A percentile compares a stretch with the other conserved stretches of the same genome.
Conservation (phyloP, 2,329 filamentous ascomycete species). For the Epichloe baconii region DNA sequence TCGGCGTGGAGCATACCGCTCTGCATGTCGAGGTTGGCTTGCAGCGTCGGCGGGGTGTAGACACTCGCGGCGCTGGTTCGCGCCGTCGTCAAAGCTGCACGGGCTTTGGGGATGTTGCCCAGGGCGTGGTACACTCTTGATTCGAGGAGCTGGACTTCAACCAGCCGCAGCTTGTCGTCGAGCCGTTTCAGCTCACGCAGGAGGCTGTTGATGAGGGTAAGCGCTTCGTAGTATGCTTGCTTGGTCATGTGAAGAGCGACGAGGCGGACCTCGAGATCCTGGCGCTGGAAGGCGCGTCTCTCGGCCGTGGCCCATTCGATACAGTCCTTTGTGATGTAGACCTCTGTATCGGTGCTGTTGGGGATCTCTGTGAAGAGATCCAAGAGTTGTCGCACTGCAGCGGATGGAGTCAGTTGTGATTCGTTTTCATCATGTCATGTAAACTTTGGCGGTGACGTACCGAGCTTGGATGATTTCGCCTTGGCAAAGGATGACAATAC, state of each 20-base stretch:
- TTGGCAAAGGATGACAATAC: slow-evolving; percentile 94
- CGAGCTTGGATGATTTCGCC: slow-evolving; percentile 95
- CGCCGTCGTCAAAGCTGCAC: slow-evolving; percentile 85
- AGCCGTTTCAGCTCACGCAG: slow-evolving; percentile 94
- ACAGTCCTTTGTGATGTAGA: slow-evolving; percentile 91
- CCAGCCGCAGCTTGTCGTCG: slow-evolving; percentile 94
- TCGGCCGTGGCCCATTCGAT: slow-evolving; percentile 98
- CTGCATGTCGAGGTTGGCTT: slow-evolving; percentile 97
- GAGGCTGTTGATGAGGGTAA: slow-evolving; percentile 91
- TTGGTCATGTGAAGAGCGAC: slow-evolving; percentile 94
- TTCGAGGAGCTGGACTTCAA: slow-evolving; percentile 95
- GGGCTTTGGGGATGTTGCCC: slow-evolving; percentile 90
- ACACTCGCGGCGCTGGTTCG: slow-evolving; percentile 92
- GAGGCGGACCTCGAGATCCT: slow-evolving; percentile 93
- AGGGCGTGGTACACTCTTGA: slow-evolving; percentile 95
- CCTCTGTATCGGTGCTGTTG: slow-evolving; percentile 87
- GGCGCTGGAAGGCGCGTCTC: slow-evolving; percentile 87
- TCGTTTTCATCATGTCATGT: background rate
- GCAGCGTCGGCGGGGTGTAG: slow-evolving; percentile 88
- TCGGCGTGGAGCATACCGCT: slow-evolving; percentile 98
- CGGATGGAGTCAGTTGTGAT: background rate
- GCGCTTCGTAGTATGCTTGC: slow-evolving; percentile 91
- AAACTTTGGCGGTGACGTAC: slow-evolving; percentile 37
- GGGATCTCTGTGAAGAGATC: slow-evolving; percentile 92
- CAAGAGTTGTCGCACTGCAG: slow-evolving; percentile 80